phyloP scores from a whole-genome alignment of 2,329 filamentous ascomycete genomes.

The Colletotrichum ledebouriae region DNA sequence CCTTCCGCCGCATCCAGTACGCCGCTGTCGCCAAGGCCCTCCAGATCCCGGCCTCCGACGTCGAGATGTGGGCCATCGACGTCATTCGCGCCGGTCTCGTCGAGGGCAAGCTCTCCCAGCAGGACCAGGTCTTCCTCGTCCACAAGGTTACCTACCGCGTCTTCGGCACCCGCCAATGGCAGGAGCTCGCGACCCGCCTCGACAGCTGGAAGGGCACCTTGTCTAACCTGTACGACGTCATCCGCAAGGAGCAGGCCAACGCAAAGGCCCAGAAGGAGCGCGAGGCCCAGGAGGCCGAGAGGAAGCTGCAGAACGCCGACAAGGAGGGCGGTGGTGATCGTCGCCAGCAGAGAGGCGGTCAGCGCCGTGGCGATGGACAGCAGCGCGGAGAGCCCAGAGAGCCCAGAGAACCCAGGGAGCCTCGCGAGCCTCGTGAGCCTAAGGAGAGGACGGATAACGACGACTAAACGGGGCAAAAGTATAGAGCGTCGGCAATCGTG shows the following conservation, averaged over 20 bases:
- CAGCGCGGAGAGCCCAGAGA: slow-evolving; percentile 49
- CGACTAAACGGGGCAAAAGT: slow-evolving; percentile 58
- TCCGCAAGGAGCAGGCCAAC: slow-evolving; percentile 85
- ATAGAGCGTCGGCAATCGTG: slow-evolving; percentile 7
- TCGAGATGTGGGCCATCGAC: slow-evolving; percentile 99
- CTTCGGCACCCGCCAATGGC: slow-evolving; percentile 98
- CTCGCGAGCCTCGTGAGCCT: slow-evolving; percentile 46
- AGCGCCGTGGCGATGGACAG: slow-evolving; percentile 50
- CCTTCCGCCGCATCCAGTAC: slow-evolving; percentile 91
- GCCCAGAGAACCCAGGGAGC: slow-evolving; percentile 36
- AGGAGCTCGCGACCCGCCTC: slow-evolving; percentile 89
- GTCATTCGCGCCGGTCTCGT: slow-evolving; percentile 95
- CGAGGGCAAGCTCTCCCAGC: slow-evolving; percentile 95
- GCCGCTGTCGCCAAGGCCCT: slow-evolving; percentile 85
- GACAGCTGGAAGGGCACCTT: slow-evolving; percentile 92
- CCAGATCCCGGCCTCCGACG: slow-evolving; percentile 84
- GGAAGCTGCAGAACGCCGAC: slow-evolving; percentile 67
- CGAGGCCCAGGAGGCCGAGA: slow-evolving; percentile 78
- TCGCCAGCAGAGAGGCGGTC: slow-evolving; percentile 46
- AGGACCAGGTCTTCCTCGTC: slow-evolving; percentile 92
- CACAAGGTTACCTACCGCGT: slow-evolving; percentile 97
- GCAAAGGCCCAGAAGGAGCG: slow-evolving; percentile 83
- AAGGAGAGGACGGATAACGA: slow-evolving; percentile 69
- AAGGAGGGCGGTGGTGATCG: slow-evolving; percentile 51
- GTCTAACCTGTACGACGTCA: slow-evolving; percentile 80